These are phyloP conservation scores for Colletotrichum eleusines DNA, from an alignment of 2,329 filamentous ascomycete genomes.

Conservation along the genomic window DNA sequence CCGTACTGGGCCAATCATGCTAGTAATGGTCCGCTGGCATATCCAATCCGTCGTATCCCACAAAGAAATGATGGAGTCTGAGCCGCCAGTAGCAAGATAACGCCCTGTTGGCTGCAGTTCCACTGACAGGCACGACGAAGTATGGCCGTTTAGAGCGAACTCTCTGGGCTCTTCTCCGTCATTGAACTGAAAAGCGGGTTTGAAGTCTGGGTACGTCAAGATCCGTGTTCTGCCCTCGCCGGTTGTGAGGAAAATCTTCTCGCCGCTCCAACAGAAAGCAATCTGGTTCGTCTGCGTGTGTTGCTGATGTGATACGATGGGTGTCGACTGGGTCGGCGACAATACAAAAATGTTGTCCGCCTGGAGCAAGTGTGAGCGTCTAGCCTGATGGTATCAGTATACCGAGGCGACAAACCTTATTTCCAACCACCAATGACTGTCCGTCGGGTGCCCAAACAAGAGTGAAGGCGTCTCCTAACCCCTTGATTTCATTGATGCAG, in stretches of 20 bases:
- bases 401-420: constrained; percentile 66
- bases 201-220: constrained; percentile 74
- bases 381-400: background rate
- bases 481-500: constrained; percentile 76
- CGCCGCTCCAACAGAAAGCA: constrained; percentile 79
- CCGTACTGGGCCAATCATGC: constrained; percentile 76
- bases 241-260: constrained; percentile 77
- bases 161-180: constrained; percentile 60
- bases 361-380: constrained; percentile 53
- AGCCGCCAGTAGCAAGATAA: constrained; percentile 80
- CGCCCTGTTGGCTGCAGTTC: constrained; percentile 78
- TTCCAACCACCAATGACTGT: constrained; percentile 76
- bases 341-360: constrained; percentile 73
- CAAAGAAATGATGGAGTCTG: constrained; percentile 79
- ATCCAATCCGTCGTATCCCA: constrained; percentile 86
- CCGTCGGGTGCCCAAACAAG: constrained; percentile 82
- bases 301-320: constrained; percentile 71
- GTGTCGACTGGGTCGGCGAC: constrained; percentile 68
- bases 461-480: constrained; percentile 75
- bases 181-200: constrained; percentile 65
- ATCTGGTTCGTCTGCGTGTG: constrained; percentile 77
- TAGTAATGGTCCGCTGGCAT: constrained; percentile 77
- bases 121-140: constrained; percentile 76
- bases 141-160: constrained; percentile 78
- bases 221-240: constrained; percentile 79